Evolutionary conservation across 129 eudicot genomes (phyloP).

Genomic region (Centrapalus pauciflorus): DNA sequence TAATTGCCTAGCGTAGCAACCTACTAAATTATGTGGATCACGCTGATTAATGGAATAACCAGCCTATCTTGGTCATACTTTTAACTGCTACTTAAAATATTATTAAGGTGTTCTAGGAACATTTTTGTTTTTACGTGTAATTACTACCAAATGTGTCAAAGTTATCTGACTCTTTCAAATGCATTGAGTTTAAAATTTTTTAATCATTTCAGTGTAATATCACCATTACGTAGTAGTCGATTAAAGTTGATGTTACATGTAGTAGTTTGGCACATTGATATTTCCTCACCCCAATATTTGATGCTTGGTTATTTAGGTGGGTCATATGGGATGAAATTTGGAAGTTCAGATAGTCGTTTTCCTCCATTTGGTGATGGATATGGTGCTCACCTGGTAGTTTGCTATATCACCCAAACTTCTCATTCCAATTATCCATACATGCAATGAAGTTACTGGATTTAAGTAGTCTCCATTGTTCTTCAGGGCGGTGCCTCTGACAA

Average conservation of each 20-base stretch:
- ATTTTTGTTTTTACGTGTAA: neutral
- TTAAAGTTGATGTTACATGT: neutral
- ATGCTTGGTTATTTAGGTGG: conserved; percentile 49
- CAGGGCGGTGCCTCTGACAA: conserved; percentile 81
- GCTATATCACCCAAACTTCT: neutral
- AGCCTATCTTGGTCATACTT: neutral
- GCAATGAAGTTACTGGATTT: neutral
- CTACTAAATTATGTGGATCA: neutral
- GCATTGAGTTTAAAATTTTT: neutral
- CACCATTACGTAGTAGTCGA: neutral
- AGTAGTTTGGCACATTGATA: neutral
- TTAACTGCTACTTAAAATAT: neutral
- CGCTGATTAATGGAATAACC: neutral
- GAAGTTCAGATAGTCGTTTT: conserved; percentile 46
- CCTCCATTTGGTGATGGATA: conserved; percentile 63
- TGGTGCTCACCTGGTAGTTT: conserved; percentile 52
- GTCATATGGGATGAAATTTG: conserved; percentile 52
- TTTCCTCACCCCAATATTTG: neutral
- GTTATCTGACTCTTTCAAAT: neutral
- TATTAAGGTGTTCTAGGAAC: neutral
- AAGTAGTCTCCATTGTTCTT: conserved; percentile 13
- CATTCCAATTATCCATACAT: neutral
- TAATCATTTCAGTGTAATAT: neutral
- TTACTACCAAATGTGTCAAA: neutral
- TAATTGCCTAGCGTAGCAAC: neutral